Conservation (phyloP, 2,329 filamentous ascomycete genomes). For the Dactylellina leptospora region DNA sequence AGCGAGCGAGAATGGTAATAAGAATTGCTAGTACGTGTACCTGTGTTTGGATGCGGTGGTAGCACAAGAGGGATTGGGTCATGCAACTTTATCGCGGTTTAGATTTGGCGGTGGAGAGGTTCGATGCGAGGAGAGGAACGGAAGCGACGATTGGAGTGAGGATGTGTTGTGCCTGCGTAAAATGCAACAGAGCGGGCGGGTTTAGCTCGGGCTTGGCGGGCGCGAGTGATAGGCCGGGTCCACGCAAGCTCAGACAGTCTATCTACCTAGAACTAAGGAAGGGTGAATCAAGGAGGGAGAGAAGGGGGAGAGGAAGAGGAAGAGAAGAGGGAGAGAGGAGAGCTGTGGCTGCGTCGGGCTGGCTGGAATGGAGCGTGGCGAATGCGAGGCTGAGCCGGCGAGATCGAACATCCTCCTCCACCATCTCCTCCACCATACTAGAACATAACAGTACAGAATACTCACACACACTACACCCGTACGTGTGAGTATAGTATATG, state of each 20-base stretch:
- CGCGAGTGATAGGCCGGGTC: conserved; percentile 30
- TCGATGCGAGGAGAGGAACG: not conserved
- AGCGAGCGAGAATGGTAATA: not conserved
- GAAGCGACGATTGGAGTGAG: not conserved
- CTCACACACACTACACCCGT: too few species aligned
- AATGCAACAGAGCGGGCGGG: conserved; percentile 30
- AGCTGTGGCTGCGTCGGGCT: not conserved
- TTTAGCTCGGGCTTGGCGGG: conserved; percentile 27
- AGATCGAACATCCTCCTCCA: too few species aligned
- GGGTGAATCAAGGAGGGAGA: not conserved
- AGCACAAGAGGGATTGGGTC: not conserved
- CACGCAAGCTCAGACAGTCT: conserved; percentile 42
- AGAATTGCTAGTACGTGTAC: not conserved
- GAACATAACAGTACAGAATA: too few species aligned
- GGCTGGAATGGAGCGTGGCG: conserved; percentile 21
- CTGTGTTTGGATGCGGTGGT: not conserved
- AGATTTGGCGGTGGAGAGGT: not conserved
- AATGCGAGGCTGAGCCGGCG: conserved; percentile 31
- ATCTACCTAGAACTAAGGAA: too few species aligned
- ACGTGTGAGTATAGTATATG: too few species aligned
- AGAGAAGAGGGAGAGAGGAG: not conserved
- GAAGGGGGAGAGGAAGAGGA: not conserved
- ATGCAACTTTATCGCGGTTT: conserved; percentile 2
- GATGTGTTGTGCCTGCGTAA: conserved; percentile 28
- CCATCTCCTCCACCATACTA: too few species aligned